Conservation (phyloP, 352 stramenopile genomes). For the Phytophthora ramorum region DNA sequence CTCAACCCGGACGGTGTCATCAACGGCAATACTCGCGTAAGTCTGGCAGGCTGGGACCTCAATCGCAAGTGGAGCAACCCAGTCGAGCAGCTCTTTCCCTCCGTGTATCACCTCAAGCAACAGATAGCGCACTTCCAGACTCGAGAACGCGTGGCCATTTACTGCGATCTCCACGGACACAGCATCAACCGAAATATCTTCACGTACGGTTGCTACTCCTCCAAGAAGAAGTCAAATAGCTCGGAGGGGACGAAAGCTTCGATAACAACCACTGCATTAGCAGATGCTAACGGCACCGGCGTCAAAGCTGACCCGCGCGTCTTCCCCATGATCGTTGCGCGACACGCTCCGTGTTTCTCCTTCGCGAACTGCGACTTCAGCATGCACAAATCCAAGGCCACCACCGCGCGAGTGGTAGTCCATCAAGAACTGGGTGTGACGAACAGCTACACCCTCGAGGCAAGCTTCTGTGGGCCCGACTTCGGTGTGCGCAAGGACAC, state of each 20-base stretch:
- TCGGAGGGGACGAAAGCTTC: slow-evolving; percentile 8
- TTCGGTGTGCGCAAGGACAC: slow-evolving; percentile 73
- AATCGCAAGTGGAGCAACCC: slow-evolving; percentile 85
- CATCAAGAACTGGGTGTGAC: slow-evolving; percentile 86
- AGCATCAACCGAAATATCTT: slow-evolving; percentile 89
- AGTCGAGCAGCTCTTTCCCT: slow-evolving; percentile 84
- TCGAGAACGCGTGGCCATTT: slow-evolving; percentile 74
- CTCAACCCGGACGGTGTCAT: slow-evolving; percentile 94
- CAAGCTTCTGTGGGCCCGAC: slow-evolving; percentile 89
- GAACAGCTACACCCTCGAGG: slow-evolving; percentile 92
- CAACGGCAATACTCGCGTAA: slow-evolving; percentile 92
- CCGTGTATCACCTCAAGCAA: slow-evolving; percentile 81
- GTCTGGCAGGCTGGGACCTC: slow-evolving; percentile 83
- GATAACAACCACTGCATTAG: slow-evolving; percentile 3
- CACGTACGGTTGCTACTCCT: slow-evolving; percentile 81
- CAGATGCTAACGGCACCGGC: slow-evolving; percentile 10
- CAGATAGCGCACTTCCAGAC: slow-evolving; percentile 66
- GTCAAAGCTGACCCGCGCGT: slow-evolving; percentile 73
- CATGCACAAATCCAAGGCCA: slow-evolving; percentile 90
- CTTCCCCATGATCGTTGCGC: slow-evolving; percentile 83
- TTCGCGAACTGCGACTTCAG: slow-evolving; percentile 91
- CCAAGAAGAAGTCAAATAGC: slow-evolving; percentile 35
- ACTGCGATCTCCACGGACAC: slow-evolving; percentile 87
- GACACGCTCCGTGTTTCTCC: slow-evolving; percentile 73
- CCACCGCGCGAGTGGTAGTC: slow-evolving; percentile 91